phyloP scores from a whole-genome alignment of 2,329 filamentous ascomycete genomes.

The Lachnum nothofagi region DNA sequence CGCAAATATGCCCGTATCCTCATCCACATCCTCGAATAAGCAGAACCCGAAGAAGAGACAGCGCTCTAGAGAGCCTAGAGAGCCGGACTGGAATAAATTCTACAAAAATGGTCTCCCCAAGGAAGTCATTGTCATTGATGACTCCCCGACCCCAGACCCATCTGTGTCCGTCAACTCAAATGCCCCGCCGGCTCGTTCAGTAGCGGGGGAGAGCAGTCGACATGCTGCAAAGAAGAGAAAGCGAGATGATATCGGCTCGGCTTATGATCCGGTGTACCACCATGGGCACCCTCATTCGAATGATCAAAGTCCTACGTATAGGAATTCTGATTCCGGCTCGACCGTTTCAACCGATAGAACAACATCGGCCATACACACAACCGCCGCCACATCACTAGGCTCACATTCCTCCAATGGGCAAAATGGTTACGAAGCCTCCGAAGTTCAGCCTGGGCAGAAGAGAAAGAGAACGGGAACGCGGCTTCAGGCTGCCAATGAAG shows the following conservation, averaged over 20 bases:
- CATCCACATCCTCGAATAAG: slow-evolving; percentile 23
- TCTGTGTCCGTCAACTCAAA: slow-evolving; percentile 39
- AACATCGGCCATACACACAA: slow-evolving; percentile 74
- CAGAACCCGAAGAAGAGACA: slow-evolving; percentile 37
- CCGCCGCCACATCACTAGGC: slow-evolving; percentile 79
- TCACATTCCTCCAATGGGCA: slow-evolving; percentile 57
- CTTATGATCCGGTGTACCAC: slow-evolving; percentile 69
- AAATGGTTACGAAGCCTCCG: slow-evolving; percentile 62
- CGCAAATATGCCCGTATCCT: slow-evolving; percentile 34
- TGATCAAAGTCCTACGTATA: slow-evolving; percentile 65
- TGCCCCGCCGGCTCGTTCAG: slow-evolving; percentile 21
- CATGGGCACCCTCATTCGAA: slow-evolving; percentile 63
- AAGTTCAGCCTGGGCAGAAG: slow-evolving; percentile 72
- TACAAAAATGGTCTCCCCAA: slow-evolving; percentile 79
- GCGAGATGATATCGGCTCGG: slow-evolving; percentile 47
- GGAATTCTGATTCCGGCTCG: slow-evolving; percentile 60
- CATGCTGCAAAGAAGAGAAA: slow-evolving; percentile 70
- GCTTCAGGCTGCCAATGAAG: slow-evolving; percentile 75
- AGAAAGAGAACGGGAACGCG: slow-evolving; percentile 73
- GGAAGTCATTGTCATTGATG: slow-evolving; percentile 77
- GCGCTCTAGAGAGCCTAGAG: slow-evolving; percentile 40
- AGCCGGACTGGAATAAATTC: slow-evolving; percentile 74
- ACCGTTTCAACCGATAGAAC: slow-evolving; percentile 80
- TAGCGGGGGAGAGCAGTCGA: slow-evolving; percentile 38
- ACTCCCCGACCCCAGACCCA: slow-evolving; percentile 52